phyloP scores from a whole-genome alignment of 805 yeast species.

The Grigorovia humatica region DNA sequence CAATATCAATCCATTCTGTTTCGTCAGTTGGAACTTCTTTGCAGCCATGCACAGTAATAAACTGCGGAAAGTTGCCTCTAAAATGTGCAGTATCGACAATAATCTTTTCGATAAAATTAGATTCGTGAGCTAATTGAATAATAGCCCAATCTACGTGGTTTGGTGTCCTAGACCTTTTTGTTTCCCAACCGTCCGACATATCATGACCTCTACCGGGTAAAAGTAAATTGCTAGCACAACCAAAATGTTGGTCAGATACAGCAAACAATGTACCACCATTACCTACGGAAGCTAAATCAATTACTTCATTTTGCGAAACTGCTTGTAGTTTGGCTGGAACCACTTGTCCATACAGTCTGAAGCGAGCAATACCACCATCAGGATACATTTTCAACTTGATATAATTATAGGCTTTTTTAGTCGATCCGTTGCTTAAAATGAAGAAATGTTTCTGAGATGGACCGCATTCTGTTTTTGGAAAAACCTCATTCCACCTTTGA shows the following conservation, averaged over 20 bases:
- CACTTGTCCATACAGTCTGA: conserved; percentile 79
- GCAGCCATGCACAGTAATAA: conserved; percentile 53
- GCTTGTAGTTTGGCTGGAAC: conserved; percentile 36
- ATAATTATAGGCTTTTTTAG: conserved; percentile 62
- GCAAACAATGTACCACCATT: conserved; percentile 84
- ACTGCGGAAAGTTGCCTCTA: conserved; percentile 91
- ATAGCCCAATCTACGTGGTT: conserved; percentile 92
- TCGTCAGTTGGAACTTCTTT: conserved; percentile 29
- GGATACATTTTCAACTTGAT: conserved; percentile 87
- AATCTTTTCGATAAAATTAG: conserved; percentile 43
- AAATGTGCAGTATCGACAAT: conserved; percentile 87
- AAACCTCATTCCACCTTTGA: conserved; percentile 59
- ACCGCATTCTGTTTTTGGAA: conserved; percentile 71
- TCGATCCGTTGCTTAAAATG: conserved; percentile 42
- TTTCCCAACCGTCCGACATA: conserved; percentile 99
- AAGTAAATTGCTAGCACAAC: conserved; percentile 78
- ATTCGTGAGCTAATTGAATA: conserved; percentile 60
- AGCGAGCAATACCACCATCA: conserved; percentile 96
- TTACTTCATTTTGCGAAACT: neutral
- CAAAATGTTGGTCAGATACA: conserved; percentile 88
- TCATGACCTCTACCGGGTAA: conserved; percentile 92
- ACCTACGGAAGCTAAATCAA: conserved; percentile 73
- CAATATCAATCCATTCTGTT: conserved; percentile 51
- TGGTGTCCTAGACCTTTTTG: conserved; percentile 71
- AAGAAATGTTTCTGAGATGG: conserved; percentile 84